Percentiles rank a stretch among this genome's conserved stretches.
Evolutionary conservation across 768 basidiomycete species (phyloP).

Genomic region (Neoboletus subvelutipes): DNA sequence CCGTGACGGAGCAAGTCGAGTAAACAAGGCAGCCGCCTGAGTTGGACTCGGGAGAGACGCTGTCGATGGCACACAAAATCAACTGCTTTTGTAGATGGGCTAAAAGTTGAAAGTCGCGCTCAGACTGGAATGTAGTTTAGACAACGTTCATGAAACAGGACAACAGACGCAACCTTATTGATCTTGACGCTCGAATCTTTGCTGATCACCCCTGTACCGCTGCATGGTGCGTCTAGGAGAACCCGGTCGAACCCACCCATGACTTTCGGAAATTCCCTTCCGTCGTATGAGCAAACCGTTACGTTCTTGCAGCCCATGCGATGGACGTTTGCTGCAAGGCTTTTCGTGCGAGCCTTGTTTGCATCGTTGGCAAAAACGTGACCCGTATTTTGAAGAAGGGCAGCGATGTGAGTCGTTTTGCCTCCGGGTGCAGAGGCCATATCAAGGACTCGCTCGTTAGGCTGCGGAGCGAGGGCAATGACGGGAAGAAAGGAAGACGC

Average conservation of each 20-base stretch:
- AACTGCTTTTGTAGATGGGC: constrained; percentile 98
- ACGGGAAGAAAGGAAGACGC: constrained; percentile 99
- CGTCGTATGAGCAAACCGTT: constrained; percentile 95
- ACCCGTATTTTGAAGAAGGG: constrained; percentile 97
- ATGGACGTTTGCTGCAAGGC: constrained; percentile 94
- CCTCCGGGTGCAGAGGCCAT: constrained; percentile 99
- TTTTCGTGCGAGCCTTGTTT: constrained; percentile 93
- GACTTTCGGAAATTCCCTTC: constrained; percentile 96
- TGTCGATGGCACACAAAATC: constrained; percentile 97
- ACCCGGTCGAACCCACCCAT: constrained; percentile 99
- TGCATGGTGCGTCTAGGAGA: constrained; percentile 94
- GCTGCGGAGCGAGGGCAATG: constrained; percentile 90
- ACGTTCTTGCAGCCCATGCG: constrained; percentile 98
- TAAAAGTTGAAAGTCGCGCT: constrained; percentile 93
- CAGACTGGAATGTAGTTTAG: constrained; percentile 54
- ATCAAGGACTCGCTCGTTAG: constrained; percentile 90
- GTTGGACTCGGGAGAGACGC: constrained; percentile 83
- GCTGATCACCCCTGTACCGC: constrained; percentile 96
- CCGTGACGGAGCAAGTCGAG: constrained; percentile 97
- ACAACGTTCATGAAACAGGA: neutral
- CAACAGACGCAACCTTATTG: constrained; percentile 73
- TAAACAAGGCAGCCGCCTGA: constrained; percentile 95
- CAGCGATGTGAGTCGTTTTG: constrained; percentile 97
- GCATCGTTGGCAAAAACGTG: constrained; percentile 96
- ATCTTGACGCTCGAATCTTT: constrained; percentile 97